Conservation (phyloP, 495 filamentous ascomycete species). For the Penicillium paradoxum region DNA sequence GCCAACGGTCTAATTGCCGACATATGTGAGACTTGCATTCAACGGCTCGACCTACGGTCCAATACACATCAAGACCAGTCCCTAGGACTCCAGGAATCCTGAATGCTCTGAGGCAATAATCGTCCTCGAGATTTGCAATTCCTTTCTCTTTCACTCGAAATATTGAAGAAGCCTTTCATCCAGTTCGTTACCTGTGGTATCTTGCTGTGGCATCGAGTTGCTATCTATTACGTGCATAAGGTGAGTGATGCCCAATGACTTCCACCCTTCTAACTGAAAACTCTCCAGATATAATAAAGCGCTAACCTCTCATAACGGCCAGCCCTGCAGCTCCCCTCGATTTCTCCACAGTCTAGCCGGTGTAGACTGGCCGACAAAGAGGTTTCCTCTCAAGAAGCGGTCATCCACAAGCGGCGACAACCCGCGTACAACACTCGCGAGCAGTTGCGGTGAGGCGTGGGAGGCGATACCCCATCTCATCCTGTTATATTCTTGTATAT, state of each 20-base stretch:
- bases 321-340: conserved; percentile 30
- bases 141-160: too few species aligned
- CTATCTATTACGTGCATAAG: background rate
- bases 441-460: conserved; percentile 23
- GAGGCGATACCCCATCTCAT: background rate
- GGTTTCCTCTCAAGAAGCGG: conserved; percentile 7
- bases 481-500: background rate
- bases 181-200: background rate
- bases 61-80: background rate
- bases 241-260: conserved; percentile 11
- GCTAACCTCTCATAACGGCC: conserved; percentile 11
- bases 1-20: background rate
- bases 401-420: conserved; percentile 26
- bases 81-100: background rate
- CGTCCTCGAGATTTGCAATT: too few species aligned
- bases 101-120: too few species aligned
- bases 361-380: conserved; percentile 17
- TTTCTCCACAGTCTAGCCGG: conserved; percentile 13
- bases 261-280: conserved; percentile 18
- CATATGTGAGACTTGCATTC: conserved; percentile 26
- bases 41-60: conserved; percentile 11
- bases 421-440: conserved; percentile 25
- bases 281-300: conserved; percentile 22
- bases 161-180: background rate
- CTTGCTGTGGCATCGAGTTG: background rate